Percentiles rank a stretch among this genome's conserved stretches.
Evolutionary conservation across 306 rosid species (phyloP).

Genomic region (Malus fusca): DNA sequence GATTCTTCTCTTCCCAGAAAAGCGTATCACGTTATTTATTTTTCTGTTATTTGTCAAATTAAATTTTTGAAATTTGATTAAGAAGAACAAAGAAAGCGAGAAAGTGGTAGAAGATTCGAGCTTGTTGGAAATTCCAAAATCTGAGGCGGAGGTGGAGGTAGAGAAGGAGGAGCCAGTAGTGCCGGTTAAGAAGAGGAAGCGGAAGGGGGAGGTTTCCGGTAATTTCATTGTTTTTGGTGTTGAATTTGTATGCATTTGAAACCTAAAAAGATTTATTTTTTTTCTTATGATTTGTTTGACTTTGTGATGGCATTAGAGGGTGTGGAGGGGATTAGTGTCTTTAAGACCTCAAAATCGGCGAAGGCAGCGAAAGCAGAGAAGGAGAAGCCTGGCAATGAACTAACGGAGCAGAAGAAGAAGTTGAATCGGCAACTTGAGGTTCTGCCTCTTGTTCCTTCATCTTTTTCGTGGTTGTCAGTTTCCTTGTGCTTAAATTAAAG

Average conservation of each 20-base stretch:
- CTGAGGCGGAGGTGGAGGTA: slow-evolving; percentile 43
- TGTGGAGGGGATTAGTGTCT: slow-evolving; percentile 70
- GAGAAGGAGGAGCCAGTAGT: slow-evolving; percentile 14
- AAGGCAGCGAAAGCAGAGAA: slow-evolving; percentile 21
- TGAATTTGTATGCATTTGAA: not conserved
- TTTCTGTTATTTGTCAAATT: not conserved
- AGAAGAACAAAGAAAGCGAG: slow-evolving; percentile 39
- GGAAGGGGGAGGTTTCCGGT: slow-evolving; percentile 54
- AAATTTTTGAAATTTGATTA: not conserved
- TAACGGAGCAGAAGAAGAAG: slow-evolving; percentile 51
- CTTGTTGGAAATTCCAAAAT: slow-evolving; percentile 15
- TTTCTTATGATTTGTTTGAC: slow-evolving; percentile 7
- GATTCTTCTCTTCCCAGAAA: not conserved
- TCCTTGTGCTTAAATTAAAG: slow-evolving; percentile 5
- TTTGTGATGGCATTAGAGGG: slow-evolving; percentile 25
- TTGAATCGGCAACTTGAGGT: slow-evolving; percentile 75
- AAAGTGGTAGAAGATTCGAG: slow-evolving; percentile 24
- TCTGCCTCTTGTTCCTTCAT: not conserved
- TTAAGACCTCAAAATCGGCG: slow-evolving; percentile 46
- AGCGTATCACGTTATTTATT: not conserved
- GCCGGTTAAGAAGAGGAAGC: slow-evolving; percentile 67
- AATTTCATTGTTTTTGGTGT: slow-evolving; percentile 1
- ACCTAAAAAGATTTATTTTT: not conserved
- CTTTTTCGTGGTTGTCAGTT: not conserved
- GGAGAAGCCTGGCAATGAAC: slow-evolving; percentile 18